These are phyloP conservation scores for Rosellinia necatrix DNA, from an alignment of 2,329 filamentous ascomycete genomes.

Conservation along the genomic window DNA sequence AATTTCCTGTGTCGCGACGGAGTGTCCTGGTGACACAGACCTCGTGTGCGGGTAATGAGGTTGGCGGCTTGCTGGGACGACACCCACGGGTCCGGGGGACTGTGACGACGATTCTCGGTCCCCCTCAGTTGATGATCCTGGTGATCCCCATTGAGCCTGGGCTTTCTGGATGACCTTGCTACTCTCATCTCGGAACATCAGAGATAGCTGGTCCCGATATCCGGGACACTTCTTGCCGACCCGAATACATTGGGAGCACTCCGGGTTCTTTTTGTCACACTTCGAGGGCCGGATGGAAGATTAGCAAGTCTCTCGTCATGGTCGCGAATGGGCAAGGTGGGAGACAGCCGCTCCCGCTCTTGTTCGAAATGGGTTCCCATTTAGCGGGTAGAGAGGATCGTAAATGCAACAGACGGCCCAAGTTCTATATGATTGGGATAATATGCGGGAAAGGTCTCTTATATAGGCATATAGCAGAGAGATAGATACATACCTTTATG, in stretches of 20 bases:
- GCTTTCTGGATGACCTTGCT: slow-evolving; percentile 64
- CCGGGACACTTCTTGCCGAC: slow-evolving; percentile 65
- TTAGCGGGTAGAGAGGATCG: background rate
- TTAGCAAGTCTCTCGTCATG: slow-evolving; percentile 12
- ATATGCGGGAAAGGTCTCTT: background rate
- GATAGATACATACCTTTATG: slow-evolving; percentile 54
- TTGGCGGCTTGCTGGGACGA: slow-evolving; percentile 20
- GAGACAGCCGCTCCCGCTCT: background rate
- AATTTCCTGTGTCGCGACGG: slow-evolving; percentile 22
- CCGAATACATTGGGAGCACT: slow-evolving; percentile 66
- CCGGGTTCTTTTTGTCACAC: slow-evolving; percentile 65
- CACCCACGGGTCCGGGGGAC: slow-evolving; percentile 13
- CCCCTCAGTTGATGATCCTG: slow-evolving; percentile 37
- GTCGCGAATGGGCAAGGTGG: background rate
- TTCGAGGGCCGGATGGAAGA: slow-evolving; percentile 34
- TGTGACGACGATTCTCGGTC: slow-evolving; percentile 31
- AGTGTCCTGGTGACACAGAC: background rate
- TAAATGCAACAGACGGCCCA: too few species aligned
- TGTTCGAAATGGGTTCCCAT: background rate
- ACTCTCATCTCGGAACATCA: slow-evolving; percentile 71
- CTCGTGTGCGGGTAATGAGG: background rate
- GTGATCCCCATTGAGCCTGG: slow-evolving; percentile 55
- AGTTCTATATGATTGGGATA: background rate
- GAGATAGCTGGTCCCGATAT: slow-evolving; percentile 66
- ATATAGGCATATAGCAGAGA: slow-evolving; percentile 8